Conservation (phyloP, 176 grass and related monocot genomes). For the Eragrostis nindensis region DNA sequence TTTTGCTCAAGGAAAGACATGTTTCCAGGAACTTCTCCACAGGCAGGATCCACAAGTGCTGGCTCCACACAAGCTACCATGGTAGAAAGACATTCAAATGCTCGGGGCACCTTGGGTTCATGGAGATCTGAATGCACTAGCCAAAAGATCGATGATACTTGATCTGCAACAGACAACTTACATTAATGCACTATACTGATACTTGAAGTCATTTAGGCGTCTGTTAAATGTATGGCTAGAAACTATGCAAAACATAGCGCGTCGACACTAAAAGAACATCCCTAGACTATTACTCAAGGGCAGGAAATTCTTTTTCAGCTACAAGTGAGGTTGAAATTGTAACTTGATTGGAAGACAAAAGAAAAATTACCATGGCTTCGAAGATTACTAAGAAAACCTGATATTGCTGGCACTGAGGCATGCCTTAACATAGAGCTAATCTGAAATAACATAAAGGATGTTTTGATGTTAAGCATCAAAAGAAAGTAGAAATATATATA, state of each 20-base stretch:
- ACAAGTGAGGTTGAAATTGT: background rate
- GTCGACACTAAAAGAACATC: constrained; percentile 3
- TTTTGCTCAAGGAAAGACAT: constrained; percentile 66
- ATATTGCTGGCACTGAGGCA: constrained; percentile 72
- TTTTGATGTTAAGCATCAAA: constrained; percentile 26
- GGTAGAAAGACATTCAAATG: constrained; percentile 78
- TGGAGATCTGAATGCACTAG: constrained; percentile 83
- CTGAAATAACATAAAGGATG: constrained; percentile 61
- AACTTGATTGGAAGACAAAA: constrained; percentile 12
- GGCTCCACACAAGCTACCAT: constrained; percentile 80
- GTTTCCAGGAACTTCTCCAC: constrained; percentile 47
- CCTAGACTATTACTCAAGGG: background rate
- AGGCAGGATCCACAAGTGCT: constrained; percentile 47
- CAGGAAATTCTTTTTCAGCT: background rate
- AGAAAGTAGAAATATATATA: constrained; percentile 24
- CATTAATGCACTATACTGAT: constrained; percentile 15
- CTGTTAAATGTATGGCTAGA: background rate
- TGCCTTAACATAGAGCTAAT: constrained; percentile 77
- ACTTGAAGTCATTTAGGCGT: constrained; percentile 25
- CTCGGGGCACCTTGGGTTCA: constrained; percentile 67
- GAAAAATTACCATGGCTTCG: constrained; percentile 71
- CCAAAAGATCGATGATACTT: constrained; percentile 93
- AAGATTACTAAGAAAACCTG: constrained; percentile 72
- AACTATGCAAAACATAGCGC: background rate
- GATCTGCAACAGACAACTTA: constrained; percentile 63